A percentile compares a stretch with the other conserved stretches of the same genome.
Conservation (phyloP, 83 land plant genomes). For the Picea abies region DNA sequence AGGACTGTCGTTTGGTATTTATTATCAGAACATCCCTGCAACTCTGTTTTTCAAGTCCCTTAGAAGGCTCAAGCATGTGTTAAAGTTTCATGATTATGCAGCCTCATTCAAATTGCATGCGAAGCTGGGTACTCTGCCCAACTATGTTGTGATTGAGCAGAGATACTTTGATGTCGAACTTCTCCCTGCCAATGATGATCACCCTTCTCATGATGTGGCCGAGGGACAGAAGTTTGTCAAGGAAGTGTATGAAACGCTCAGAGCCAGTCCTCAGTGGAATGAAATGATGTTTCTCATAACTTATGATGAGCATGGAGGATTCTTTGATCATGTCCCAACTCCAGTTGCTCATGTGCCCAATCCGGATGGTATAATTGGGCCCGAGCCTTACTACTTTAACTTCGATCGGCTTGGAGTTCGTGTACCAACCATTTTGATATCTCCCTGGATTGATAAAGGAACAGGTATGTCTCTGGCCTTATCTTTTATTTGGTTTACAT, state of each 20-base stretch:
- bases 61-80: conserved; percentile 66
- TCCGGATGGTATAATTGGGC: conserved; percentile 93
- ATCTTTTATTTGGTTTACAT: too few species aligned
- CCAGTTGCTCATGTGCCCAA: conserved; percentile 86
- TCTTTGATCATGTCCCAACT: conserved; percentile 97
- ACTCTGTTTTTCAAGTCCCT: conserved; percentile 76
- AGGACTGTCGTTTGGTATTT: conserved; percentile 84
- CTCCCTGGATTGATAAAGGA: conserved; percentile 96
- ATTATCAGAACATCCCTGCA: conserved; percentile 97
- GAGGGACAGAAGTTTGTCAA: conserved; percentile 88
- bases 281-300: conserved; percentile 86
- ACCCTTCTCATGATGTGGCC: conserved; percentile 94
- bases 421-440: conserved; percentile 86
- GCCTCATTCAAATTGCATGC: conserved; percentile 78
- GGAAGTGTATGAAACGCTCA: conserved; percentile 89
- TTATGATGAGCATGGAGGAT: conserved; percentile 99
- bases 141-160: conserved; percentile 89
- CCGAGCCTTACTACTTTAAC: conserved; percentile 72
- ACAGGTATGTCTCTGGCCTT: conserved; percentile 50
- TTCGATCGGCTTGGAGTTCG: conserved; percentile 93
- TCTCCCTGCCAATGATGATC: conserved; percentile 94
- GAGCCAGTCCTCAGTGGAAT: conserved; percentile 95
- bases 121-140: conserved; percentile 77
- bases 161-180: conserved; percentile 70
- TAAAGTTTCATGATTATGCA: conserved; percentile 62